Percentiles rank a stretch among this genome's conserved stretches.
These are phyloP conservation scores for Coemansia biformis DNA, from an alignment of 192 early-diverging fungal genomes.

Conservation along the genomic window DNA sequence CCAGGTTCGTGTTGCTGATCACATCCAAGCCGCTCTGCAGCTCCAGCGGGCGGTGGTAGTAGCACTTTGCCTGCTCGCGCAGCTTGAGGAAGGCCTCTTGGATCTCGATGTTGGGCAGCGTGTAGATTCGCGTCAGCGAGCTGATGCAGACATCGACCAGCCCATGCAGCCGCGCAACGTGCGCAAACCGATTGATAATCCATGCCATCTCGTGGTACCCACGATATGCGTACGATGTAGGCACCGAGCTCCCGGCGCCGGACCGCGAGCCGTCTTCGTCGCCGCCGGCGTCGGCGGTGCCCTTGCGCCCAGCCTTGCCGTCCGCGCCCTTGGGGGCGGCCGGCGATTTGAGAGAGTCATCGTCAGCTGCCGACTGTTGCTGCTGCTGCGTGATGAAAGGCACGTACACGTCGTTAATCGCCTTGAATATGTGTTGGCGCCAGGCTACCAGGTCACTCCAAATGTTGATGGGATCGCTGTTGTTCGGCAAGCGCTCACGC, in stretches of 20 bases:
- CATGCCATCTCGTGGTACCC: constrained; percentile 99
- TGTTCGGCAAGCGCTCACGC: constrained; percentile 94
- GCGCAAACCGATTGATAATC: constrained; percentile 99
- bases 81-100: constrained; percentile 97
- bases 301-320: constrained; percentile 39
- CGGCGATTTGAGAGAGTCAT: not conserved
- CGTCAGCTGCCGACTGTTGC: constrained; percentile 1
- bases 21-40: constrained; percentile 90
- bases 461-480: constrained; percentile 95
- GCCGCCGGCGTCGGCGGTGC: constrained; percentile 6
- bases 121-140: constrained; percentile 94
- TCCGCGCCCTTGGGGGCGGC: constrained; percentile 27
- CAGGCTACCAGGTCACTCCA: constrained; percentile 98
- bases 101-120: constrained; percentile 99
- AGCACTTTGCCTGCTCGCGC: constrained; percentile 96
- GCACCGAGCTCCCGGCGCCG: constrained; percentile 19
- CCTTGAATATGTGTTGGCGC: constrained; percentile 95
- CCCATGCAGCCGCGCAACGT: constrained; percentile 92
- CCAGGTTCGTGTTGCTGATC: constrained; percentile 98
- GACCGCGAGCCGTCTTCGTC: not conserved
- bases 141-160: constrained; percentile 90
- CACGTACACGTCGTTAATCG: constrained; percentile 92
- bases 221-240: constrained; percentile 85
- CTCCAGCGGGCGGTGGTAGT: constrained; percentile 85
- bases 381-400: constrained; percentile 63